Conservation (phyloP, 2,329 filamentous ascomycete species). For the Dryadomyces quercivorus region DNA sequence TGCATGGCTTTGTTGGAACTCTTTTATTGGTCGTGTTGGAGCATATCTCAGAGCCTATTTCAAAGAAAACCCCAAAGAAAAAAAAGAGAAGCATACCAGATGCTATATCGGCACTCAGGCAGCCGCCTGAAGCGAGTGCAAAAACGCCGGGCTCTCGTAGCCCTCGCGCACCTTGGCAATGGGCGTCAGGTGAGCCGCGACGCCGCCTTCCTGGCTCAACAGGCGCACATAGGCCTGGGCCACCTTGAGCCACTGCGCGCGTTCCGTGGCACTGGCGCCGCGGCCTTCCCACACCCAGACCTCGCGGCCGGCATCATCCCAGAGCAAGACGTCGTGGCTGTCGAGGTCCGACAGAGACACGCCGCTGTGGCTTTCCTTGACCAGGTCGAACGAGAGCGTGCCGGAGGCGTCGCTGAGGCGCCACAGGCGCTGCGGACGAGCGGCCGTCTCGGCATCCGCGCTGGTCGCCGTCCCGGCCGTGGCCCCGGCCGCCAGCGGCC, state of each 20-base stretch:
- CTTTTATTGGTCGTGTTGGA: background rate
- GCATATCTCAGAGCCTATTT: too few relatives aligned
- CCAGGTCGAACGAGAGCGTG: conserved; percentile 40
- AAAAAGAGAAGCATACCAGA: too few relatives aligned
- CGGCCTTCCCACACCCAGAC: conserved; percentile 58
- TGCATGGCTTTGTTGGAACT: too few relatives aligned
- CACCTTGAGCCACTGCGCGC: conserved; percentile 45
- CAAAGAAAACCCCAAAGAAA: too few relatives aligned
- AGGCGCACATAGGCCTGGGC: conserved; percentile 42
- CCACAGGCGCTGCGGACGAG: conserved; percentile 32
- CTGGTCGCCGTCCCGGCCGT: conserved; percentile 11
- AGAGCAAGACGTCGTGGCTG: conserved; percentile 48
- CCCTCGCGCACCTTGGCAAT: conserved; percentile 47
- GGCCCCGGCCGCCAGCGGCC: background rate
- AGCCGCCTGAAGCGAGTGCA: conserved; percentile 16
- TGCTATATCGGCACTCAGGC: background rate
- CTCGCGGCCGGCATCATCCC: conserved; percentile 41
- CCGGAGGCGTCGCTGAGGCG: conserved; percentile 51
- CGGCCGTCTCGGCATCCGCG: conserved; percentile 27
- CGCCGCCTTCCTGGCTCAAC: conserved; percentile 17
- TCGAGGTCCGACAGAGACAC: conserved; percentile 39
- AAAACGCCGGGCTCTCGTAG: conserved; percentile 40
- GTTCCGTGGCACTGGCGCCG: conserved; percentile 45
- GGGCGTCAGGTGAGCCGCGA: conserved; percentile 28
- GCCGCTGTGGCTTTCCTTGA: conserved; percentile 36